Percentiles rank a stretch among this genome's conserved stretches.
Conservation (phyloP, 164 flowering plant genomes). For the Buxus sempervirens region DNA sequence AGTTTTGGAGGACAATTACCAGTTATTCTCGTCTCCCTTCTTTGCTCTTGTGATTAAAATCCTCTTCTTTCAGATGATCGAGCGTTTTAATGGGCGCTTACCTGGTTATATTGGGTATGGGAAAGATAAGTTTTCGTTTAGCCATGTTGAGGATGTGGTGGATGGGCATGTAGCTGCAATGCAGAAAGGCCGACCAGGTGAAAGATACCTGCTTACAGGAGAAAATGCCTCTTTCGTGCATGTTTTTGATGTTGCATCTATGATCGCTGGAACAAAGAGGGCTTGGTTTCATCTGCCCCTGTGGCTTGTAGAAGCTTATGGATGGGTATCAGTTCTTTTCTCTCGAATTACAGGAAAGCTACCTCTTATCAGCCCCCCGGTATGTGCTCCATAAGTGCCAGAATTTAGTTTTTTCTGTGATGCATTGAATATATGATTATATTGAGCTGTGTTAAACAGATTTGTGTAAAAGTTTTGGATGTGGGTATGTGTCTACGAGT, state of each 20-base stretch:
- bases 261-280: conserved; percentile 52
- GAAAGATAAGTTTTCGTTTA: conserved; percentile 62
- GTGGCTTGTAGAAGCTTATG: conserved; percentile 55
- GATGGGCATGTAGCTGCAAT: conserved; percentile 81
- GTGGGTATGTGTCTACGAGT: too few species aligned
- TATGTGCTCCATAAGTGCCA: conserved; percentile 20
- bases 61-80: conserved; percentile 50
- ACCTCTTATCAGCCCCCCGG: conserved; percentile 90
- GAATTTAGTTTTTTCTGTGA: background rate
- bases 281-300: conserved; percentile 70
- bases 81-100: conserved; percentile 78
- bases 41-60: too few species aligned
- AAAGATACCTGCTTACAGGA: conserved; percentile 87
- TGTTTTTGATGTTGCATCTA: conserved; percentile 72
- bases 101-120: conserved; percentile 86
- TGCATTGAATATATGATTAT: too few species aligned
- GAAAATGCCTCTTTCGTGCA: conserved; percentile 82
- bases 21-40: too few species aligned
- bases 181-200: conserved; percentile 65
- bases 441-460: too few species aligned
- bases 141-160: conserved; percentile 87
- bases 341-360: conserved; percentile 66
- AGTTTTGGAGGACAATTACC: too few species aligned
- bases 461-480: too few species aligned
- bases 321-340: conserved; percentile 62